phyloP scores from a whole-genome alignment of 2,329 filamentous ascomycete species.

The Ophiostoma novo-ulmi region DNA sequence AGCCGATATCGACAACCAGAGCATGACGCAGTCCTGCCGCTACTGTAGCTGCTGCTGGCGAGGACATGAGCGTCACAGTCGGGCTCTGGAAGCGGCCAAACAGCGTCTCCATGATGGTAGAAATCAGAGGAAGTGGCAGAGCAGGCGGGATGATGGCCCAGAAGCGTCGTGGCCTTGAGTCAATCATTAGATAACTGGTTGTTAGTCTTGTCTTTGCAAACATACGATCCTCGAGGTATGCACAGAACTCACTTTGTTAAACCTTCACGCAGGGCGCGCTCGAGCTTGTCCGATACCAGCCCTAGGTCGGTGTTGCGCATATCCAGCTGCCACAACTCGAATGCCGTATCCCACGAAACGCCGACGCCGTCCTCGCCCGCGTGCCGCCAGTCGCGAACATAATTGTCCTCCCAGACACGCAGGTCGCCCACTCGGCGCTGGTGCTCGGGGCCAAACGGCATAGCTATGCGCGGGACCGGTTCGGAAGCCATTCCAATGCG shows the following conservation, averaged over 20 bases:
- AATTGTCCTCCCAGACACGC: constrained; percentile 59
- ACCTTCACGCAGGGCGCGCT: constrained; percentile 72
- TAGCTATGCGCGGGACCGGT: constrained; percentile 62
- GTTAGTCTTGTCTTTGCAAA: neutral
- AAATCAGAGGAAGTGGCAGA: constrained; percentile 28
- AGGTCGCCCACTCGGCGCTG: constrained; percentile 78
- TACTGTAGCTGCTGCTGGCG: constrained; percentile 66
- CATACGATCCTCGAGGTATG: constrained; percentile 29
- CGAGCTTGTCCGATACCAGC: constrained; percentile 79
- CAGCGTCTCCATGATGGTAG: constrained; percentile 67
- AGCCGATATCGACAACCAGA: constrained; percentile 83
- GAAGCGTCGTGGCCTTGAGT: constrained; percentile 69
- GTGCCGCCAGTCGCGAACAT: constrained; percentile 45
- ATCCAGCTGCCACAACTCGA: constrained; percentile 76
- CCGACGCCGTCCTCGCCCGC: constrained; percentile 25
- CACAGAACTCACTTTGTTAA: constrained; percentile 57
- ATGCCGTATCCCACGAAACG: constrained; percentile 57
- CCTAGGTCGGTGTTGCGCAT: constrained; percentile 68
- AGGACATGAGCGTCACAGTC: constrained; percentile 73
- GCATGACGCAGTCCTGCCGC: constrained; percentile 82
- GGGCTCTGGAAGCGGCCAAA: constrained; percentile 79
- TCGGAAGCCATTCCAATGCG: constrained; percentile 85
- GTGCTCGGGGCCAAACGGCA: constrained; percentile 69
- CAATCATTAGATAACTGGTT: constrained; percentile 59
- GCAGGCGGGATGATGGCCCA: constrained; percentile 60